Base-by-base conservation (phyloP, 257 asterid species). In the Fraxinus cuspidata region DNA sequence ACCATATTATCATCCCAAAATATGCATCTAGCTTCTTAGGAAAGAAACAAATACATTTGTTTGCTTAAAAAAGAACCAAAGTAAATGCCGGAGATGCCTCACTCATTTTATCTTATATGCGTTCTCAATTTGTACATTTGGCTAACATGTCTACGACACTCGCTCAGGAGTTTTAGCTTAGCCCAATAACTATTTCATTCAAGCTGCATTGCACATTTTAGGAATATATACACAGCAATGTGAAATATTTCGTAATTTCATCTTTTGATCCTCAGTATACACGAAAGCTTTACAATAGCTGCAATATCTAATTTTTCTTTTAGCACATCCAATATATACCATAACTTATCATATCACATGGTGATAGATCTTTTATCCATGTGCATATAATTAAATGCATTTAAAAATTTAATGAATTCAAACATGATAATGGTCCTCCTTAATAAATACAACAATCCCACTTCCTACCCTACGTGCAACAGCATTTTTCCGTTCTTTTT, bases 401-500 rank as follows among this genome's bases (percentile, higher is more conserved):
- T 47, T 42, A 12, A 42, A 42, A 13, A 3, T 15, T 47, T 47
- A 47, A 47, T 47, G 56, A 47, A 15, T n/a, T 40, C 56, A 47
- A 47, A 47, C 56, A 47, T 47, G n/a, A 47, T 13, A 47, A 47
- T 47, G 56, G 56, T 47, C 25, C 18, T 42, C 51, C 42, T 7
- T 37, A 42, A 42, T 42, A 42, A 42, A 42, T 12, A 11, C 18
- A 37, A 69, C 37, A 70, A 18, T 28, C 63, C 12, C 76, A 80
- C 38, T 51, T 76, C 60, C 75, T 35, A 49, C 75, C 37, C 71
- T 56, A 44, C 18, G 40, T 25, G 74, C 25, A 34, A 23, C 58
- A 6, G 29, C 21, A 5, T 21, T 56, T 40, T 40, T 23, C 12
- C 28, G 3, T 56, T 56, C 66, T 58, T 23, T 58, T 58, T 58